Percentiles rank a stretch among this genome's conserved stretches.
Evolutionary conservation across 306 rosid genomes (phyloP).

Genomic region (Cicer bijugum): DNA sequence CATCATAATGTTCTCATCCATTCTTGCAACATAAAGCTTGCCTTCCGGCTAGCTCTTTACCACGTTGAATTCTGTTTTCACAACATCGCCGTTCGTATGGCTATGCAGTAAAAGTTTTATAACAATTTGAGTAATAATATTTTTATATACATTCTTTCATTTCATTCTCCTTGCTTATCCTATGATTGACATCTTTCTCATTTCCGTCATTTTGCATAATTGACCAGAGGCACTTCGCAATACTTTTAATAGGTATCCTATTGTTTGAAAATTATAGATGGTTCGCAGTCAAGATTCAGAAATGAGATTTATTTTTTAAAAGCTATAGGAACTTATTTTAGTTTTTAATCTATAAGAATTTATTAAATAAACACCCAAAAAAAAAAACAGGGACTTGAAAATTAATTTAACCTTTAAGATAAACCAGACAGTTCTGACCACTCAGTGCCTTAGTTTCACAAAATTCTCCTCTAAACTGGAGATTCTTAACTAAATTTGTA

Average conservation of each 20-base stretch:
- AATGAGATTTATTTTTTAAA: neutral
- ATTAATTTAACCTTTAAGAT: neutral
- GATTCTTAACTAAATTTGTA: neutral
- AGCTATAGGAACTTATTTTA: neutral
- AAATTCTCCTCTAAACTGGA: neutral
- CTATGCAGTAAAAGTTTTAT: neutral
- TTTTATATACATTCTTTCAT: neutral
- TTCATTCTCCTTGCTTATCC: neutral
- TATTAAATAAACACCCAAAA: neutral
- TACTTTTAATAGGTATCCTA: neutral
- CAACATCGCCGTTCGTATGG: neutral
- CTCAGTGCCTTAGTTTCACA: neutral
- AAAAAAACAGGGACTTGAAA: neutral
- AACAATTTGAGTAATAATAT: neutral
- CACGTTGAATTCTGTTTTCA: neutral
- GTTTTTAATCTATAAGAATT: neutral
- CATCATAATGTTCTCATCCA: neutral
- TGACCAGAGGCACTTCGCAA: neutral
- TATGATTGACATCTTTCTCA: neutral
- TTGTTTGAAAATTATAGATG: neutral
- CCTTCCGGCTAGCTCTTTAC: neutral
- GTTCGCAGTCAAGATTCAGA: neutral
- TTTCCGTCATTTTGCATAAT: neutral
- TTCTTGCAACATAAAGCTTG: constrained; percentile 4
- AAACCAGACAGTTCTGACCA: neutral